These are phyloP conservation scores for Globisporangium uncinulatum DNA, from an alignment of 352 stramenopile genomes.

Conservation along the genomic window DNA sequence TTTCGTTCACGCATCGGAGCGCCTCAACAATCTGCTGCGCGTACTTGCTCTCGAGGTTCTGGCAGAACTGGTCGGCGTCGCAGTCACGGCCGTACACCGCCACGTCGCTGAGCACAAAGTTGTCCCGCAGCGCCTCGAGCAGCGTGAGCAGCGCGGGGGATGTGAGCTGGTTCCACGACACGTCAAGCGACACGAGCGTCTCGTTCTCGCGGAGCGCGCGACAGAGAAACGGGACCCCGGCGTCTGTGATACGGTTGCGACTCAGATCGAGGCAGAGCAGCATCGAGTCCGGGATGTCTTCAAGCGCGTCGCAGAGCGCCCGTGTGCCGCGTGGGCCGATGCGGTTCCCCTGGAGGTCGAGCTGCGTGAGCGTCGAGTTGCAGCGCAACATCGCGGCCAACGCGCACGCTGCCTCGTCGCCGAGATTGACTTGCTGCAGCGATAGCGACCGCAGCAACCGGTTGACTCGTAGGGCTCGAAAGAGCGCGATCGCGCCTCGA, in stretches of 20 bases:
- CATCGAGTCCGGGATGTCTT: slow-evolving; percentile 55
- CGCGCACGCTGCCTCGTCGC: slow-evolving; percentile 43
- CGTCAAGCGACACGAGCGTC: slow-evolving; percentile 52
- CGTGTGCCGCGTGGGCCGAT: slow-evolving; percentile 44
- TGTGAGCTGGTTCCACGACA: slow-evolving; percentile 62
- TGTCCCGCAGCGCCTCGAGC: slow-evolving; percentile 37
- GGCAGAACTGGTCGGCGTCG: slow-evolving; percentile 37
- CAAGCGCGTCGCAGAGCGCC: slow-evolving; percentile 47
- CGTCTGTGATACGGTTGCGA: slow-evolving; percentile 44
- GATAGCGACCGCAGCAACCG: slow-evolving; percentile 34
- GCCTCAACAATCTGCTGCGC: slow-evolving; percentile 37
- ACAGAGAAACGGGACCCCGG: slow-evolving; percentile 31
- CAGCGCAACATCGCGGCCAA: slow-evolving; percentile 50
- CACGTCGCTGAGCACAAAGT: slow-evolving; percentile 50
- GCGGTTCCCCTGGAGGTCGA: slow-evolving; percentile 45
- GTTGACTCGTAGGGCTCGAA: slow-evolving; percentile 51
- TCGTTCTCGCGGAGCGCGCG: slow-evolving; percentile 62
- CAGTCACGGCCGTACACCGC: slow-evolving; percentile 47
- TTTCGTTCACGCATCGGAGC: slow-evolving; percentile 44
- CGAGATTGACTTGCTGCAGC: slow-evolving; percentile 39
- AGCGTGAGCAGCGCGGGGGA: slow-evolving; percentile 36
- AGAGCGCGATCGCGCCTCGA: slow-evolving; percentile 35
- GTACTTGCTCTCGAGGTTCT: slow-evolving; percentile 55
- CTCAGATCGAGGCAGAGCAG: slow-evolving; percentile 54
- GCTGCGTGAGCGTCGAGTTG: slow-evolving; percentile 52